phyloP scores from a whole-genome alignment of 2,329 filamentous ascomycete species.

The Verticillium albo-atrum region DNA sequence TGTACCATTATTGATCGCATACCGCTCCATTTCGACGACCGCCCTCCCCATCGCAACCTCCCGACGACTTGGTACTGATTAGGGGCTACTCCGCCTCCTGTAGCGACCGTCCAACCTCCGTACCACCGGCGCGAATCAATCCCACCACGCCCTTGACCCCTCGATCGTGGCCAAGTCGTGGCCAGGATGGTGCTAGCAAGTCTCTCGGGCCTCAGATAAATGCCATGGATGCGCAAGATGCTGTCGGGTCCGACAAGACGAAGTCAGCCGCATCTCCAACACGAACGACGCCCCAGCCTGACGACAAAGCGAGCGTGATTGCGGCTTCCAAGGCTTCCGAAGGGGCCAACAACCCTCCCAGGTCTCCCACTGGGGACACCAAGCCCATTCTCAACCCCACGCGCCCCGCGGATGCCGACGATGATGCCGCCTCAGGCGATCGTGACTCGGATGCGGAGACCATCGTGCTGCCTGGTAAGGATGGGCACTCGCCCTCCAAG shows the following conservation, averaged over 20 bases:
- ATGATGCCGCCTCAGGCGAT: conserved; percentile 39
- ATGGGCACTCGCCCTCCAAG: conserved; percentile 61
- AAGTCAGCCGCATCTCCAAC: conserved; percentile 53
- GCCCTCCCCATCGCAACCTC: not conserved
- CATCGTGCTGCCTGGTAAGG: conserved; percentile 62
- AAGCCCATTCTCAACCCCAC: conserved; percentile 14
- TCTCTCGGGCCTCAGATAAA: conserved; percentile 48
- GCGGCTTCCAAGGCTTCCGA: conserved; percentile 9
- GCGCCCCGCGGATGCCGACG: conserved; percentile 31
- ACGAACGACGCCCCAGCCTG: not conserved
- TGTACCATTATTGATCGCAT: conserved; percentile 2
- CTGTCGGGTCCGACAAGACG: conserved; percentile 57
- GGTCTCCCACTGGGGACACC: conserved; percentile 1
- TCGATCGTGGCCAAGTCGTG: conserved; percentile 30
- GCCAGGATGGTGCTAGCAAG: conserved; percentile 58
- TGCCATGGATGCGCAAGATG: conserved; percentile 68
- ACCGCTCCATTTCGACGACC: not conserved
- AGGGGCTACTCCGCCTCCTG: conserved; percentile 5
- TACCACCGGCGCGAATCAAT: not conserved
- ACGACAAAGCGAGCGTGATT: conserved; percentile 8
- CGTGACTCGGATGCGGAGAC: conserved; percentile 70
- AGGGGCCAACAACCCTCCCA: conserved; percentile 7
- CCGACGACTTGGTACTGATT: conserved; percentile 2
- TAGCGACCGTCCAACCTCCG: conserved; percentile 4
- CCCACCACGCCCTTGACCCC: conserved; percentile 11